A percentile compares a stretch with the other conserved stretches of the same genome.
These are phyloP conservation scores for Mycena epipterygia DNA, from an alignment of 768 basidiomycete genomes.

Conservation along the genomic window DNA sequence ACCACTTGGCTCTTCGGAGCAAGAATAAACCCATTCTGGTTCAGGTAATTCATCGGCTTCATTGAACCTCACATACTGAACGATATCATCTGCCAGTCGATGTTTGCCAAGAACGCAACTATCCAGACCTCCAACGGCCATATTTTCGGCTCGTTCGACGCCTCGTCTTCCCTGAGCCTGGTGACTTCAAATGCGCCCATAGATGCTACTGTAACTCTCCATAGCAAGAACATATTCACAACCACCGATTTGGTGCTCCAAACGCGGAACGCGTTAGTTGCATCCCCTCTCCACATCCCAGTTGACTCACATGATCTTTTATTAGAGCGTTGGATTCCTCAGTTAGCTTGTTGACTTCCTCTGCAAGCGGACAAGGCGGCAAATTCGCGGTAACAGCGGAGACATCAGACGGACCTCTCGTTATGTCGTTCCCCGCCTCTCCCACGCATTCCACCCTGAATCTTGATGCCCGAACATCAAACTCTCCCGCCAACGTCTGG, in stretches of 20 bases:
- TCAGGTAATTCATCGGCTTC: slow-evolving; percentile 44
- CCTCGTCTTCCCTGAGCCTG: slow-evolving; percentile 45
- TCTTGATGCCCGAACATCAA: slow-evolving; percentile 42
- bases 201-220: slow-evolving; percentile 53
- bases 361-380: slow-evolving; percentile 40
- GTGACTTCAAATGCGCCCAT: slow-evolving; percentile 60
- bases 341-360: slow-evolving; percentile 26
- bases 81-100: slow-evolving; percentile 39
- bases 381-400: slow-evolving; percentile 44
- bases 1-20: slow-evolving; percentile 51
- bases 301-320: background rate
- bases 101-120: slow-evolving; percentile 44
- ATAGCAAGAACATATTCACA: slow-evolving; percentile 43
- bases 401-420: slow-evolving; percentile 46
- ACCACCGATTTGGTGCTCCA: slow-evolving; percentile 43
- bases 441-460: slow-evolving; percentile 45
- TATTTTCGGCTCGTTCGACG: slow-evolving; percentile 62
- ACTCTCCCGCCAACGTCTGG: slow-evolving; percentile 46
- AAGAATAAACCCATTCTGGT: slow-evolving; percentile 50
- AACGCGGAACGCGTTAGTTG: slow-evolving; percentile 58
- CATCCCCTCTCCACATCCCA: background rate
- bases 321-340: slow-evolving; percentile 25
- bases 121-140: slow-evolving; percentile 57
- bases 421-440: slow-evolving; percentile 40
- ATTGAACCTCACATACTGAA: background rate